phyloP scores from a whole-genome alignment of 2,329 filamentous ascomycete species.

The Alternaria ethzedia region DNA sequence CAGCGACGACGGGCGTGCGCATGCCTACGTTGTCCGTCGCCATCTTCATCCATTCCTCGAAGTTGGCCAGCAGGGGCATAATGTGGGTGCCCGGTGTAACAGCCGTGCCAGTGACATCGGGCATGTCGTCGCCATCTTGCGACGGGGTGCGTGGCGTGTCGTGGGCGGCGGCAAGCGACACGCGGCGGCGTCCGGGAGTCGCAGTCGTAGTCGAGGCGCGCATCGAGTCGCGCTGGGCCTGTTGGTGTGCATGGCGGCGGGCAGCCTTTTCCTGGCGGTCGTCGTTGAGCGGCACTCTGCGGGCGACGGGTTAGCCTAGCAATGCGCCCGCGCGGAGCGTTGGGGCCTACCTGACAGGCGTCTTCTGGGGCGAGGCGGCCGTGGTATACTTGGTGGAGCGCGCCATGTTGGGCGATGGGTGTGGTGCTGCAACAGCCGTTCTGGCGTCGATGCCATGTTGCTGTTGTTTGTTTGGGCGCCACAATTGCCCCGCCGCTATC shows the following conservation, averaged over 20 bases:
- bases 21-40: slow-evolving; percentile 80
- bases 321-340: not conserved
- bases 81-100: slow-evolving; percentile 94
- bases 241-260: slow-evolving; percentile 85
- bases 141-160: slow-evolving; percentile 59
- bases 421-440: slow-evolving; percentile 19
- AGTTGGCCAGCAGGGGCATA: slow-evolving; percentile 91
- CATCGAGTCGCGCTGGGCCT: slow-evolving; percentile 90
- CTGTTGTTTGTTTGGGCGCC: slow-evolving; percentile 25
- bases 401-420: slow-evolving; percentile 54
- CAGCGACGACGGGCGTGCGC: not conserved
- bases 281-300: slow-evolving; percentile 92
- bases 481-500: not conserved
- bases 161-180: slow-evolving; percentile 59
- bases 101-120: slow-evolving; percentile 70
- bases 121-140: slow-evolving; percentile 59
- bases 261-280: slow-evolving; percentile 91
- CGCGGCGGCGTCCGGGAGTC: slow-evolving; percentile 71
- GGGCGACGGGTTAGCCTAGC: not conserved
- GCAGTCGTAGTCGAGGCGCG: slow-evolving; percentile 73
- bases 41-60: slow-evolving; percentile 99
- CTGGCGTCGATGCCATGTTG: slow-evolving; percentile 1
- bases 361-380: slow-evolving; percentile 58
- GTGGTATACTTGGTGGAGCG: slow-evolving; percentile 58
- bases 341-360: slow-evolving; percentile 34